These are phyloP conservation scores for Tetracladium setigerum DNA, from an alignment of 495 filamentous ascomycete species.

Conservation along the genomic window DNA sequence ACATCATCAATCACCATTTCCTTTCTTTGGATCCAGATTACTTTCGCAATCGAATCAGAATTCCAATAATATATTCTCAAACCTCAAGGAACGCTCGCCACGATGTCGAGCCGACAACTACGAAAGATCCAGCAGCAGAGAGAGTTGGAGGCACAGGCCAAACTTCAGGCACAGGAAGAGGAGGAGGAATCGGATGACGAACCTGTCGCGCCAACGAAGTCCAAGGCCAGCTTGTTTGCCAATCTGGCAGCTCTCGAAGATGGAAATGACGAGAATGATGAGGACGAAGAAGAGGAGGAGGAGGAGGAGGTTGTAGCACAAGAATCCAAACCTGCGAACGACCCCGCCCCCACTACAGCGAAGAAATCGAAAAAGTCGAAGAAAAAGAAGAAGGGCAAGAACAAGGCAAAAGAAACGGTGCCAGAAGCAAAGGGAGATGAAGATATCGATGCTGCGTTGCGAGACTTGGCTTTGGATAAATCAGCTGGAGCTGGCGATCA, in stretches of 20 bases:
- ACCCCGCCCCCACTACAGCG: slow-evolving; percentile 16
- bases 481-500: slow-evolving; percentile 2
- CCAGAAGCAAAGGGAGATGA: slow-evolving; percentile 44
- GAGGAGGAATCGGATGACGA: slow-evolving; percentile 38
- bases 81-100: slow-evolving; percentile 1
- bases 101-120: slow-evolving; percentile 76
- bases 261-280: slow-evolving; percentile 26
- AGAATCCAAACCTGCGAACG: slow-evolving; percentile 2
- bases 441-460: slow-evolving; percentile 77
- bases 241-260: slow-evolving; percentile 41
- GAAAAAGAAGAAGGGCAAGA: slow-evolving; percentile 46
- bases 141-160: slow-evolving; percentile 15
- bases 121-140: slow-evolving; percentile 71
- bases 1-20: no score
- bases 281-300: slow-evolving; percentile 38
- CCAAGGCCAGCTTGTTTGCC: slow-evolving; percentile 39
- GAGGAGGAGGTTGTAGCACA: slow-evolving; percentile 41
- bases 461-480: slow-evolving; percentile 44
- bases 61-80: no score
- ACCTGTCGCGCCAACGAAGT: slow-evolving; percentile 18
- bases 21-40: no score
- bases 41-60: no score
- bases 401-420: slow-evolving; percentile 20
- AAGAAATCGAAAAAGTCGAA: slow-evolving; percentile 40
- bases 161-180: slow-evolving; percentile 20